phyloP scores from a whole-genome alignment of 192 early-diverging fungal genomes.

The Linderina pennispora region DNA sequence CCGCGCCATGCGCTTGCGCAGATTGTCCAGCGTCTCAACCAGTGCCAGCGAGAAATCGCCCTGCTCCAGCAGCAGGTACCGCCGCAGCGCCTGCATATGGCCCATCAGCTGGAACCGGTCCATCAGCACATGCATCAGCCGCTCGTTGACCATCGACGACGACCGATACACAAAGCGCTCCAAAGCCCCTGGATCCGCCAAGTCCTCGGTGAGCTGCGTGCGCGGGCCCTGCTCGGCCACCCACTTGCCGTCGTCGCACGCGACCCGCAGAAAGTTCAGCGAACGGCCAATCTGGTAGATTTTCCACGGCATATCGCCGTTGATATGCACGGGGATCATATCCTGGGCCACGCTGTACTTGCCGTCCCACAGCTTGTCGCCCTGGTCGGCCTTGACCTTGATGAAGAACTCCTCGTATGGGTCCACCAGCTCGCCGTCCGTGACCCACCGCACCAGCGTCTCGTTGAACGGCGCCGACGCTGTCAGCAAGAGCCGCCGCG shows the following conservation, averaged over 20 bases:
- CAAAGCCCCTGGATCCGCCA: conserved; percentile 62
- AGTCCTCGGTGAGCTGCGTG: conserved; percentile 28
- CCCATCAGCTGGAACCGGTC: conserved; percentile 76
- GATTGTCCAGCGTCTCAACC: conserved; percentile 67
- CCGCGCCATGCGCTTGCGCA: conserved; percentile 76
- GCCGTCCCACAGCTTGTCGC: conserved; percentile 77
- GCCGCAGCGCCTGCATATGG: conserved; percentile 79
- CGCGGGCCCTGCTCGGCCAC: conserved; percentile 28
- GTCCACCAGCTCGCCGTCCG: conserved; percentile 89
- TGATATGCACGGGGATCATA: conserved; percentile 87
- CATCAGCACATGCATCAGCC: conserved; percentile 75
- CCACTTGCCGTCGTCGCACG: conserved; percentile 60
- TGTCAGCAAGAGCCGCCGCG: conserved; percentile 64
- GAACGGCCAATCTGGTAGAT: conserved; percentile 83
- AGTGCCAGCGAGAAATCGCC: conserved; percentile 92
- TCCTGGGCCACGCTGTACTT: conserved; percentile 69
- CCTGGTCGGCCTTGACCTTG: conserved; percentile 44
- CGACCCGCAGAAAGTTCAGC: conserved; percentile 73
- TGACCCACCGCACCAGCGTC: conserved; percentile 89
- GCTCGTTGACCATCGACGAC: conserved; percentile 63
- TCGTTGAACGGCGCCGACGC: conserved; percentile 84
- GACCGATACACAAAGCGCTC: conserved; percentile 69
- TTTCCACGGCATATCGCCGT: conserved; percentile 71
- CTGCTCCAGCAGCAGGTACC: conserved; percentile 86
- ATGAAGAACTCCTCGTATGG: conserved; percentile 93